Conservation (phyloP, 108 stramenopile genomes). For the Pseudonitzschia multistriata region DNA sequence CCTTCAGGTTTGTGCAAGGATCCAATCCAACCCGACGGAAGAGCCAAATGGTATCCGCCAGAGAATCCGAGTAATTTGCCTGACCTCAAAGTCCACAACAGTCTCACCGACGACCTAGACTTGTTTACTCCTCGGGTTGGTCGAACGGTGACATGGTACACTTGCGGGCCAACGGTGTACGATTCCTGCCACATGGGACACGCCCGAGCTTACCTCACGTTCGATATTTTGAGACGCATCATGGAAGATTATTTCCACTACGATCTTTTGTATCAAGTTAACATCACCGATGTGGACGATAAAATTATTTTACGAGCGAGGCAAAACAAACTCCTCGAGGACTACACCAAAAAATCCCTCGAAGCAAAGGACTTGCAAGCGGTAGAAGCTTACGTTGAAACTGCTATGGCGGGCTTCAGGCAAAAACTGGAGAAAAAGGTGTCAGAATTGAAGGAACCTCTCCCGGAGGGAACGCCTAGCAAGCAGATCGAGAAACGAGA, state of each 20-base stretch:
- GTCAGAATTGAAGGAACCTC: slow-evolving; percentile 32
- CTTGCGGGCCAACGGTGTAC: slow-evolving; percentile 99
- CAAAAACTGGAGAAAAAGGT: slow-evolving; percentile 53
- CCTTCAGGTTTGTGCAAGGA: slow-evolving; percentile 31
- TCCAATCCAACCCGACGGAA: slow-evolving; percentile 34
- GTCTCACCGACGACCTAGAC: slow-evolving; percentile 39
- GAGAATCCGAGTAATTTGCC: slow-evolving; percentile 17
- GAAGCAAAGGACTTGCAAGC: slow-evolving; percentile 30
- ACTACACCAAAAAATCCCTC: slow-evolving; percentile 32
- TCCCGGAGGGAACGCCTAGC: slow-evolving; percentile 46
- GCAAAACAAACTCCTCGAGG: slow-evolving; percentile 60
- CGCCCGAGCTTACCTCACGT: slow-evolving; percentile 95
- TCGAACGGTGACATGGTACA: slow-evolving; percentile 63
- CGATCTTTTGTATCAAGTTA: slow-evolving; percentile 84
- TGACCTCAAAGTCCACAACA: slow-evolving; percentile 37
- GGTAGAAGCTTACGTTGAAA: slow-evolving; percentile 29
- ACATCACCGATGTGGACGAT: slow-evolving; percentile 98
- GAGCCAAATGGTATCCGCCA: slow-evolving; percentile 39
- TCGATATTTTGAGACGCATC: slow-evolving; percentile 97
- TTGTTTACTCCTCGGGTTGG: slow-evolving; percentile 31
- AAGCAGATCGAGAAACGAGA: slow-evolving; percentile 41
- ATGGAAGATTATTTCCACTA: slow-evolving; percentile 94
- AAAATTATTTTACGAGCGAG: slow-evolving; percentile 93
- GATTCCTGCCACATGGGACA: slow-evolving; percentile 96
- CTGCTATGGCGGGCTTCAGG: slow-evolving; percentile 49